A percentile compares a stretch with the other conserved stretches of the same genome.
phyloP scores from a whole-genome alignment of 2,329 filamentous ascomycete species.

The Calonectria montana region DNA sequence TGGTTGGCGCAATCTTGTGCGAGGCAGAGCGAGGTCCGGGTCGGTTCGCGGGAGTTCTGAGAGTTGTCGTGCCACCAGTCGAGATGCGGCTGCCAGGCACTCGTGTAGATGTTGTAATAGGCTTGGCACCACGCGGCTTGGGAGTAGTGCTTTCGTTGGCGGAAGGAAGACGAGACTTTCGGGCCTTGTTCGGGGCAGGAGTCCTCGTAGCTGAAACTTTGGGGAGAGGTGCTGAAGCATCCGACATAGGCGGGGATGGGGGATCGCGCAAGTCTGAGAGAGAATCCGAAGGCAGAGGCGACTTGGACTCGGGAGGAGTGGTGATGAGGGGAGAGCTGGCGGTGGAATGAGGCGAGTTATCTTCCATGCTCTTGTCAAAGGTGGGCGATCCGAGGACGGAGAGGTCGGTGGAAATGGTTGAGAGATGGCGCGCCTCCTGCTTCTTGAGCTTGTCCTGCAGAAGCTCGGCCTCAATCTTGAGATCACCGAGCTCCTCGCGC shows the following conservation, averaged over 20 bases:
- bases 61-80: conserved; percentile 59
- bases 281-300: conserved; percentile 66
- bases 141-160: conserved; percentile 66
- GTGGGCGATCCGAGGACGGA: conserved; percentile 75
- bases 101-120: conserved; percentile 49
- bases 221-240: conserved; percentile 74
- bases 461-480: conserved; percentile 95
- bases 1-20: conserved; percentile 66
- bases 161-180: conserved; percentile 64
- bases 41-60: conserved; percentile 59
- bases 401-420: conserved; percentile 70
- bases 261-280: conserved; percentile 80
- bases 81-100: conserved; percentile 57
- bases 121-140: conserved; percentile 64
- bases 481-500: conserved; percentile 89
- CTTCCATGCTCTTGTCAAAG: conserved; percentile 76
- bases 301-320: conserved; percentile 82
- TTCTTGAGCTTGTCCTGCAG: conserved; percentile 93
- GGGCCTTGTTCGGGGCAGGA: conserved; percentile 52
- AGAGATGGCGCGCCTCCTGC: conserved; percentile 68
- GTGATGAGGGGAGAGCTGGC: conserved; percentile 90
- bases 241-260: conserved; percentile 93
- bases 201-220: conserved; percentile 56
- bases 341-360: conserved; percentile 81
- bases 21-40: conserved; percentile 67